Evolutionary conservation across 176 grass and related monocot species (phyloP), one percentile per base, ranked within the genome.

Genomic region (Paspalum vaginatum): DNA sequence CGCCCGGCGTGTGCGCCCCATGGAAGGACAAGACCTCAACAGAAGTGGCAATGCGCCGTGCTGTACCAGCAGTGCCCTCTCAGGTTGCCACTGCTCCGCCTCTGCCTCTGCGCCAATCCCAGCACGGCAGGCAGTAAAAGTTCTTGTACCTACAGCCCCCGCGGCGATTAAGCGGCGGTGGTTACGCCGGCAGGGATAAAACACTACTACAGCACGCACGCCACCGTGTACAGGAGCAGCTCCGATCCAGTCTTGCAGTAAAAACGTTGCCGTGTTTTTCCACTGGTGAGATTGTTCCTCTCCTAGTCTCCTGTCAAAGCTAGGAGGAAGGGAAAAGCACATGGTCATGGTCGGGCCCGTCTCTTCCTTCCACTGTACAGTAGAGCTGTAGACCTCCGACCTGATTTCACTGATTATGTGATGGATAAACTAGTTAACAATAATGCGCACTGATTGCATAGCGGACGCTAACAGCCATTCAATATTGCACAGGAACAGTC

Each of bases 11-110:
- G 83, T 71, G 70, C 74, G 86, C 81, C 65, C 74, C 86, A 27
- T 32, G 15, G 43, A 55, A 70, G 82, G 58, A 67, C 72, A 63
- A 5, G 67, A 37, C 71, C 72, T 75, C 81, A 84, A 70, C 87
- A 89, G 48, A 89, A 85, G 82, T 81, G 77, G 87, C 87, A 65
- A 81, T 81, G 87, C 2, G 64, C 49, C 70, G 56, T 85, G 77
- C 87, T 8, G 82, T 49, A 62, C 47, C 77, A 3, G 38, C 87
- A 85, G 71, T 77, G 87, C 41, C 77, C 56, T 71, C 77, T 85
- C 82, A 85, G 82, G 77, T 51, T 71, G 65, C 72, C 65, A 65
- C 82, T 85, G 82, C 77, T 81, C 55, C 70, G 44, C 12, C 49
- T 1, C 46, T 2, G 0, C 6, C 13, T 45, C 58, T 68, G 69